These are phyloP conservation scores for Geosmithia morbida DNA, from an alignment of 2,329 filamentous ascomycete genomes.

Conservation along the genomic window DNA sequence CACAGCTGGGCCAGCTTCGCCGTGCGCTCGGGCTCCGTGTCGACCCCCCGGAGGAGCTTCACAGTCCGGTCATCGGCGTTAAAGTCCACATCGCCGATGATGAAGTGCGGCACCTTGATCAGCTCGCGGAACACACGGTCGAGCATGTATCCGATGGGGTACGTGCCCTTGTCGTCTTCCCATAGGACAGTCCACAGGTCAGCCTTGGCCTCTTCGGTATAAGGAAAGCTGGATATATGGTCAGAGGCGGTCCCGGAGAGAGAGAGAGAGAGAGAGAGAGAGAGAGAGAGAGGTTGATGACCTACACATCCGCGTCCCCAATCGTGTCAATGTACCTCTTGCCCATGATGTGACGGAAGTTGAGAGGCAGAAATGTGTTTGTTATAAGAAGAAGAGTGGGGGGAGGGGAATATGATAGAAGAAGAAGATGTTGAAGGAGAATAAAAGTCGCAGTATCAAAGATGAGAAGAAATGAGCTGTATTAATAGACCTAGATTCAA, in stretches of 20 bases:
- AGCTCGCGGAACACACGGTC: constrained; percentile 34
- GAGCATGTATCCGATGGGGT: constrained; percentile 49
- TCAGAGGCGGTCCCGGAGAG: not conserved
- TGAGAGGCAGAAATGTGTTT: no score
- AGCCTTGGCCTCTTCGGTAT: constrained; percentile 45
- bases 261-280: no score
- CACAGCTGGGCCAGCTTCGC: constrained; percentile 40
- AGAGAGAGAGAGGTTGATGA: not conserved
- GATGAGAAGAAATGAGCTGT: no score
- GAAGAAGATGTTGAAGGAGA: no score
- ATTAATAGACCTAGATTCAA: no score
- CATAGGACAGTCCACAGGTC: constrained; percentile 53
- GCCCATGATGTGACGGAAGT: not conserved
- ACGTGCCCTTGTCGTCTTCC: constrained; percentile 46
- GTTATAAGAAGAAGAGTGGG: no score
- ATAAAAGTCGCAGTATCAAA: no score
- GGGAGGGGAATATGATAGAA: no score
- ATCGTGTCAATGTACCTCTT: constrained; percentile 34
- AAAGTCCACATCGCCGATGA: constrained; percentile 46
- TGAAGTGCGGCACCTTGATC: constrained; percentile 24
- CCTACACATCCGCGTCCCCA: constrained; percentile 39
- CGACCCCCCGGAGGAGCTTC: constrained; percentile 40
- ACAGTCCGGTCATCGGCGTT: constrained; percentile 47
- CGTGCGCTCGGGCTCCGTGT: constrained; percentile 49
- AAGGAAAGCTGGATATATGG: constrained; percentile 51